Conservation (phyloP, 176 grass and related monocot species). For the Alopecurus myosuroides region DNA sequence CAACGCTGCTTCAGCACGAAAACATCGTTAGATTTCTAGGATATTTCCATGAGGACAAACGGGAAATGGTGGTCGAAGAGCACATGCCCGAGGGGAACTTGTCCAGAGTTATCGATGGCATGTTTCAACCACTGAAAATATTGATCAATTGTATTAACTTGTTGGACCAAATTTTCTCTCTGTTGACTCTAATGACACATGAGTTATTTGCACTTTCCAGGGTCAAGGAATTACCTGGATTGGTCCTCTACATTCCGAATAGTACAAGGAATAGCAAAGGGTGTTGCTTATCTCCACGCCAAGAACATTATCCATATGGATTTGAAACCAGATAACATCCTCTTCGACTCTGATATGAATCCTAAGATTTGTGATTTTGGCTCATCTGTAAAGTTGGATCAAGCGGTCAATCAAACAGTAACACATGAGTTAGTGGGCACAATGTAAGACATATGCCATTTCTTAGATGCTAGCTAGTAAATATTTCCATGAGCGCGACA, state of each 20-base stretch:
- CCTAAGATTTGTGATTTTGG: slow-evolving; percentile 26
- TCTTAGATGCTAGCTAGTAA: background rate
- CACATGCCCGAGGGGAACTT: background rate
- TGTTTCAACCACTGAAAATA: background rate
- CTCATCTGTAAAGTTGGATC: background rate
- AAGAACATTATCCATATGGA: slow-evolving; percentile 6
- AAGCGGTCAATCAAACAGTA: background rate
- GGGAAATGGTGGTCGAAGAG: background rate
- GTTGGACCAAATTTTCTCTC: background rate
- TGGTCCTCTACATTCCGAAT: background rate
- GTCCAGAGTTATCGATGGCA: background rate
- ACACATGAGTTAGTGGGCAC: background rate
- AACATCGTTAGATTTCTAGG: background rate
- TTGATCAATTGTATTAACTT: background rate
- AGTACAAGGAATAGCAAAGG: slow-evolving; percentile 2
- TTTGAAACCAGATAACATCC: slow-evolving; percentile 10
- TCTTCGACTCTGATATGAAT: slow-evolving; percentile 23
- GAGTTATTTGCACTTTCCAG: background rate
- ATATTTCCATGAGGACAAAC: background rate
- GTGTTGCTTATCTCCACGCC: slow-evolving; percentile 1
- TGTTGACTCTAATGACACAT: background rate
- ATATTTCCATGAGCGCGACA: too few species aligned
- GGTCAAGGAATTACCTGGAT: background rate
- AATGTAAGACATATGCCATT: background rate
- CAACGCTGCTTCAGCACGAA: background rate